Evolutionary conservation across 2,329 filamentous ascomycete species (phyloP).

Genomic region (Pezicula carpinea): DNA sequence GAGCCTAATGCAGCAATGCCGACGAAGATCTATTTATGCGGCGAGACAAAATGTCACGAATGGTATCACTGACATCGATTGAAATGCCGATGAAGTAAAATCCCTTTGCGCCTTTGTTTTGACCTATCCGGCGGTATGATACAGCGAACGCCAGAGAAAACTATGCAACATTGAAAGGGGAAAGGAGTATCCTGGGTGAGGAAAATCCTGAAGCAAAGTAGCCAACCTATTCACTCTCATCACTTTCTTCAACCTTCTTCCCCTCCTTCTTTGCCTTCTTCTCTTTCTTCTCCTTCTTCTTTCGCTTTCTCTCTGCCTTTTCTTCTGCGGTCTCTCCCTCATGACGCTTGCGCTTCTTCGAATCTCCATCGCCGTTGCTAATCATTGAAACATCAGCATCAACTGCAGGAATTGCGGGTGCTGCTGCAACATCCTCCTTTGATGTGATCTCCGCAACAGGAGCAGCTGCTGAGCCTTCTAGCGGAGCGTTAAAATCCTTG

Average conservation of each 20-base stretch:
- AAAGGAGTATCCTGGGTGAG: neutral
- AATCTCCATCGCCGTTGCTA: constrained; percentile 49
- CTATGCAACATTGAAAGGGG: constrained; percentile 3
- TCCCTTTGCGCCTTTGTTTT: constrained; percentile 2
- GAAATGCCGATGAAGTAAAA: neutral
- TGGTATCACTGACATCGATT: neutral
- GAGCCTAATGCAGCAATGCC: too few species aligned
- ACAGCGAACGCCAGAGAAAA: constrained; percentile 5
- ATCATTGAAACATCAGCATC: constrained; percentile 43
- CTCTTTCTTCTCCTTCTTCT: constrained; percentile 47
- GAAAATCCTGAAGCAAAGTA: neutral
- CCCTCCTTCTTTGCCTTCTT: constrained; percentile 44
- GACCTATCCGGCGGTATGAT: constrained; percentile 6
- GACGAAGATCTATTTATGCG: too few species aligned
- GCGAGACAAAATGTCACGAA: too few species aligned
- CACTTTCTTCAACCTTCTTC: constrained; percentile 29
- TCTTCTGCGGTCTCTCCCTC: constrained; percentile 70
- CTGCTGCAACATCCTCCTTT: constrained; percentile 33
- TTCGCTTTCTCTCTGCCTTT: constrained; percentile 47
- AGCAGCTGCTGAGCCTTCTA: constrained; percentile 36
- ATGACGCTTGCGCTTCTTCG: constrained; percentile 78
- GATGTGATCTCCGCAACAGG: constrained; percentile 36
- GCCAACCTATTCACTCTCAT: constrained; percentile 43
- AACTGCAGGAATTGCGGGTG: constrained; percentile 32
- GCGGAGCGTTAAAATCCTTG: constrained; percentile 73